These are phyloP conservation scores for Gynochthodes officinalis DNA, from an alignment of 257 asterid species.

Conservation along the genomic window DNA sequence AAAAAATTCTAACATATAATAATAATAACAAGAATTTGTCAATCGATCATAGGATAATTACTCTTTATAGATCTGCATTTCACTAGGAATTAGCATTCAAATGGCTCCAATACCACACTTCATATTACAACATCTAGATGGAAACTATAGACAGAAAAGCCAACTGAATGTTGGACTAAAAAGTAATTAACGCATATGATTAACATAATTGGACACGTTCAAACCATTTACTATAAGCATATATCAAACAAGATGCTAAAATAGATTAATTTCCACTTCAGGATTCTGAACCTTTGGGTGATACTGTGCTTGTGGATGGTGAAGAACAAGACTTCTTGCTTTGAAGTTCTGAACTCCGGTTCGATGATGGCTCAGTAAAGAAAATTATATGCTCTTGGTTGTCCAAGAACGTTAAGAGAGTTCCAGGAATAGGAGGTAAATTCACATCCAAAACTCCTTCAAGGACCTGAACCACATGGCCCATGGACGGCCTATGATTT, in stretches of 20 bases:
- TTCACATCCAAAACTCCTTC: conserved; percentile 47
- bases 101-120: background rate
- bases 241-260: background rate
- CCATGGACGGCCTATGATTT: conserved; percentile 43
- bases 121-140: background rate
- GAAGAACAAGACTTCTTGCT: conserved; percentile 41
- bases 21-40: too few species aligned
- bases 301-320: conserved; percentile 25
- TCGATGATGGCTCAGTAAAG: conserved; percentile 65
- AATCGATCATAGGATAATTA: too few species aligned
- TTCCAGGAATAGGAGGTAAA: conserved; percentile 43
- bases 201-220: background rate
- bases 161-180: background rate
- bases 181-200: background rate
- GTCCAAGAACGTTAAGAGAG: conserved; percentile 45
- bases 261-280: background rate
- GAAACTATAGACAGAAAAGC: background rate
- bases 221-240: background rate
- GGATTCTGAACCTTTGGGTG: conserved; percentile 16
- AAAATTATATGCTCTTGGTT: conserved; percentile 47
- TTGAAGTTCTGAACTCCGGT: conserved; percentile 42
- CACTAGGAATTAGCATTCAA: too few species aligned
- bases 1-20: too few species aligned
- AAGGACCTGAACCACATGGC: conserved; percentile 43
- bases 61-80: too few species aligned